Conservation (phyloP, 306 rosid genomes). For the Vigna trinervia region DNA sequence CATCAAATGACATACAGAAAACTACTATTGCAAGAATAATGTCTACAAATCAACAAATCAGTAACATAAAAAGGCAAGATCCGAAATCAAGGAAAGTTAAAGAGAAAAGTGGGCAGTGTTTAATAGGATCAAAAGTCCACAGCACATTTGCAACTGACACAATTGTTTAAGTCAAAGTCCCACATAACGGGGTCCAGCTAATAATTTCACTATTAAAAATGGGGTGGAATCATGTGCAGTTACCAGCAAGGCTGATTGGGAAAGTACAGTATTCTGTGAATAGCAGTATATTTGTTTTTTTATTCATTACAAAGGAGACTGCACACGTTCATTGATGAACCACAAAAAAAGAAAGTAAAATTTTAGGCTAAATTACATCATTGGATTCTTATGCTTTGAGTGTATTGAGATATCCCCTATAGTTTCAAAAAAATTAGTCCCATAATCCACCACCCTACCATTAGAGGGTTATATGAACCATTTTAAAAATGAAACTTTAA, state of each 20-base stretch:
- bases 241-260: not conserved
- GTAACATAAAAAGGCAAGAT: not conserved
- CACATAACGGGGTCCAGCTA: constrained; percentile 10
- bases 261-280: not conserved
- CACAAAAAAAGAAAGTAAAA: not conserved
- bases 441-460: not conserved
- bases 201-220: not conserved
- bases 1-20: constrained; percentile 21
- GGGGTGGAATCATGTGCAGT: constrained; percentile 15
- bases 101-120: not conserved
- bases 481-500: not conserved
- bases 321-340: not conserved
- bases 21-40: not conserved
- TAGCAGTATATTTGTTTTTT: constrained; percentile 9
- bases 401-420: not conserved
- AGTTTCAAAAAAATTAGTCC: not conserved
- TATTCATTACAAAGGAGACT: not conserved
- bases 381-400: not conserved
- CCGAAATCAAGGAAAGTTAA: not conserved
- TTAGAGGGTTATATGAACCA: not conserved
- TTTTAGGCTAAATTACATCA: not conserved
- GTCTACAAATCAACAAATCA: constrained; percentile 1
- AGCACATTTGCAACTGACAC: not conserved
- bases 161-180: not conserved
- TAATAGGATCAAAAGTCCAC: not conserved